Conservation (phyloP, 352 stramenopile species). For the Globisporangium irregulare region DNA sequence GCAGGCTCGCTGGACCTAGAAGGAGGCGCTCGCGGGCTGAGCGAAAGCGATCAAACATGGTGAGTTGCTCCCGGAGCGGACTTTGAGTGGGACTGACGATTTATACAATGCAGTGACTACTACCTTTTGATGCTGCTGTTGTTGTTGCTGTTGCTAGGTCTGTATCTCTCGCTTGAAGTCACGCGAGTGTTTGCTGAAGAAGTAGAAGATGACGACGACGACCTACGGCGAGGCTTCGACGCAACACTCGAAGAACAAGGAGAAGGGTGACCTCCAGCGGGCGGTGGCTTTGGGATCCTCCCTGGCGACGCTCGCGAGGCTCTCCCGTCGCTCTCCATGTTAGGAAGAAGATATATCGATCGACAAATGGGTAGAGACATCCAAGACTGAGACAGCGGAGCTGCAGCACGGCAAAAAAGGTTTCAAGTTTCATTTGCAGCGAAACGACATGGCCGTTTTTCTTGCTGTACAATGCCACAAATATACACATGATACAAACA, state of each 20-base stretch:
- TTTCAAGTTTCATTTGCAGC: constrained; percentile 7
- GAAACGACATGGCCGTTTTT: constrained; percentile 12
- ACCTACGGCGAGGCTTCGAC: constrained; percentile 2
- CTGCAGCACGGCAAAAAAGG: not conserved
- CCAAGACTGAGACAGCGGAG: not conserved
- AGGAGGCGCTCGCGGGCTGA: constrained; percentile 22
- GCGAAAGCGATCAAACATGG: not conserved
- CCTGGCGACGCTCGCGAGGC: not conserved
- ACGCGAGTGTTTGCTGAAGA: constrained; percentile 2
- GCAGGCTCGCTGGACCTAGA: constrained; percentile 29
- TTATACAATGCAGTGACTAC: not conserved
- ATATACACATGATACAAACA: not conserved
- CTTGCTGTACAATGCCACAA: not conserved
- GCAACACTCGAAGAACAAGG: not conserved
- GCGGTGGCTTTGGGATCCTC: constrained; percentile 18
- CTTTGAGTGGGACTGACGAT: not conserved
- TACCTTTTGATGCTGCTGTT: constrained; percentile 13
- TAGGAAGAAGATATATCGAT: not conserved
- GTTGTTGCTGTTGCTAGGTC: constrained; percentile 16
- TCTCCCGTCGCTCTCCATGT: constrained; percentile 15
- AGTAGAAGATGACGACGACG: constrained; percentile 9
- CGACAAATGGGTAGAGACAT: not conserved
- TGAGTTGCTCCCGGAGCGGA: not conserved
- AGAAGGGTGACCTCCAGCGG: constrained; percentile 10
- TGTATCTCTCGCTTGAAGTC: not conserved